Conservation (phyloP, 805 yeast genomes). For the Ogataea degrootiae region DNA sequence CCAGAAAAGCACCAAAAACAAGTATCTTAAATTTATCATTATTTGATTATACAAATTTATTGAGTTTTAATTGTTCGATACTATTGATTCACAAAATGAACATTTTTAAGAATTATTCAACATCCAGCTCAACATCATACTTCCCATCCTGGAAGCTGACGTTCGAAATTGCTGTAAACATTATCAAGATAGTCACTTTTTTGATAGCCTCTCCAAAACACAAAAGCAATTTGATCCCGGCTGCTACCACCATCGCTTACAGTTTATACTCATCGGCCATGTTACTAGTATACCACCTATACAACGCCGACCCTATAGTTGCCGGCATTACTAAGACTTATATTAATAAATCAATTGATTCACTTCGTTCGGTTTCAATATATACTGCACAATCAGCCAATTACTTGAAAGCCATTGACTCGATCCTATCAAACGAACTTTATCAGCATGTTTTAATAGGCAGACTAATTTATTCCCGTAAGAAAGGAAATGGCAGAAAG, state of each 20-base stretch:
- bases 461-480: background rate
- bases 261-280: background rate
- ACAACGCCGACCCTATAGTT: background rate
- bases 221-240: background rate
- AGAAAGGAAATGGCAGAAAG: background rate
- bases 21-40: too few species aligned
- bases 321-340: background rate
- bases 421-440: background rate
- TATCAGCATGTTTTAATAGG: background rate
- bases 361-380: too few species aligned
- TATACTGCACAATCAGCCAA: too few species aligned
- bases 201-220: background rate
- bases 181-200: background rate
- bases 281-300: background rate
- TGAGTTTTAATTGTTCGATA: background rate
- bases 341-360: background rate
- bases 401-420: background rate
- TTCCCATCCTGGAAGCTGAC: background rate
- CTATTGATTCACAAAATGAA: background rate
- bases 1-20: too few species aligned
- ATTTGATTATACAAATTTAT: too few species aligned
- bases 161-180: background rate
- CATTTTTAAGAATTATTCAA: background rate
- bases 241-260: background rate
- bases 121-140: background rate